A percentile compares a stretch with the other conserved stretches of the same genome.
These are phyloP conservation scores for Rhodotorula sp. DNA, from an alignment of 1,284 basidiomycete species.

Conservation along the genomic window DNA sequence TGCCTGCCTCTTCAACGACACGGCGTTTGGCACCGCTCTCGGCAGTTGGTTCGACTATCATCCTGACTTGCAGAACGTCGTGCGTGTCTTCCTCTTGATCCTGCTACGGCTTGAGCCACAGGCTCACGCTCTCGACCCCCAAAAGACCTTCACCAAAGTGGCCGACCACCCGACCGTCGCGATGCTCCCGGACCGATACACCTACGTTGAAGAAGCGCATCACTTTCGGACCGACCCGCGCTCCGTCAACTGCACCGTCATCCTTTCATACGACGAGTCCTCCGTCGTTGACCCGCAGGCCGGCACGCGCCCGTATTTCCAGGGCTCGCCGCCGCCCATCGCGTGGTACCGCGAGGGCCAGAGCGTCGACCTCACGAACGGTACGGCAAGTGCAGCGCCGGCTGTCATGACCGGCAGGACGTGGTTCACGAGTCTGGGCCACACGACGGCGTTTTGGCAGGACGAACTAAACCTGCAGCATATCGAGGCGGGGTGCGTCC, in stretches of 20 bases:
- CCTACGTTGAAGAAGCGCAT: constrained; percentile 35
- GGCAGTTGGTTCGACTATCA: constrained; percentile 38
- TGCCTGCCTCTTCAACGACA: constrained; percentile 39
- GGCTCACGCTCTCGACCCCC: too few species aligned
- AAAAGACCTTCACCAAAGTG: constrained; percentile 36
- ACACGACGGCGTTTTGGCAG: constrained; percentile 26
- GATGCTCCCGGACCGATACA: constrained; percentile 37
- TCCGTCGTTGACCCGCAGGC: constrained; percentile 20
- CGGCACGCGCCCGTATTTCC: constrained; percentile 26
- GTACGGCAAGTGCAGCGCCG: constrained; percentile 1
- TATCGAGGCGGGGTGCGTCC: constrained; percentile 32
- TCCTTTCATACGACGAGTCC: constrained; percentile 27
- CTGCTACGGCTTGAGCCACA: too few species aligned
- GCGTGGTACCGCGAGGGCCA: constrained; percentile 35
- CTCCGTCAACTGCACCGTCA: constrained; percentile 36
- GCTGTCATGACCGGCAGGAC: constrained; percentile 31
- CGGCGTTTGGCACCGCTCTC: constrained; percentile 34
- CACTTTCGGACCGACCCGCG: constrained; percentile 38
- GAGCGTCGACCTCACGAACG: constrained; percentile 35
- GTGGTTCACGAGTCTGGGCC: constrained; percentile 34
- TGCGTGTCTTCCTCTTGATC: not conserved
- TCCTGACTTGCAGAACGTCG: constrained; percentile 29
- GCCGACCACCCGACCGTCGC: constrained; percentile 28
- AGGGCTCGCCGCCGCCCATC: constrained; percentile 35
- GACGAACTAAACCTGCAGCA: constrained; percentile 28